Evolutionary conservation across 352 stramenopile genomes (phyloP), one percentile per base, ranked within the genome.

Genomic region (Globisporangium cederbergense): DNA sequence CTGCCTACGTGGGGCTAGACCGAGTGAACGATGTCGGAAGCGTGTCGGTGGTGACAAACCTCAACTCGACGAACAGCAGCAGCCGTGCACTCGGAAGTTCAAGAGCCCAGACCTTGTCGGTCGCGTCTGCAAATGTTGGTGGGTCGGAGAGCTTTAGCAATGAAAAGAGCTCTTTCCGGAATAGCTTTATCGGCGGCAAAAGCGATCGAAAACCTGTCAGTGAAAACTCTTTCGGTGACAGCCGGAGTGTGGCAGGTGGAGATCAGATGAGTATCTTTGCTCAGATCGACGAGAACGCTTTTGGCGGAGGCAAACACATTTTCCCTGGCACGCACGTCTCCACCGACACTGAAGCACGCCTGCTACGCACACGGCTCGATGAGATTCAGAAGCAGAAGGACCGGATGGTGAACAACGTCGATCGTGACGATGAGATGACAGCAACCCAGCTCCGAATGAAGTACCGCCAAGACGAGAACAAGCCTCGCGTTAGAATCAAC

Each of bases 211-310:
- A 67, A 43, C 70, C 62, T 14, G 47, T 70, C 53, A 58, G 59
- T 3, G 64, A 74, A 6, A 71, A 58, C 20, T 65, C 67, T 20
- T 56, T 67, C 2, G 52, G 28, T 18, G 49, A 30, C 16, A 51
- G 58, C 30, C 56, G 54, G 36, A 49, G 66, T 34, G 18, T 32
- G 42, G 38, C 42, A 46, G 32, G 34, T 36, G n/a, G n/a, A 7
- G 28, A 58, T 11, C 57, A 62, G 36, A 60, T 91, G 8, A 88
- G 85, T 32, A 74, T 96, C 9, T 60, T 95, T 16, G 74, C 86
- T 13, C 77, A 93, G 58, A 88, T 96, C 14, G 88, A 96, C 58
- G 76, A 89, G 64, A 87, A 93, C 43, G 83, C 86, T 40, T 95
- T 95, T 52, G 76, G 86, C 13, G 71, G 78, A 43, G 81, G 73